A percentile compares a stretch with the other conserved stretches of the same genome.
These are phyloP conservation scores for Populus davidiana DNA, from an alignment of 345 rosid genomes.

Conservation along the genomic window DNA sequence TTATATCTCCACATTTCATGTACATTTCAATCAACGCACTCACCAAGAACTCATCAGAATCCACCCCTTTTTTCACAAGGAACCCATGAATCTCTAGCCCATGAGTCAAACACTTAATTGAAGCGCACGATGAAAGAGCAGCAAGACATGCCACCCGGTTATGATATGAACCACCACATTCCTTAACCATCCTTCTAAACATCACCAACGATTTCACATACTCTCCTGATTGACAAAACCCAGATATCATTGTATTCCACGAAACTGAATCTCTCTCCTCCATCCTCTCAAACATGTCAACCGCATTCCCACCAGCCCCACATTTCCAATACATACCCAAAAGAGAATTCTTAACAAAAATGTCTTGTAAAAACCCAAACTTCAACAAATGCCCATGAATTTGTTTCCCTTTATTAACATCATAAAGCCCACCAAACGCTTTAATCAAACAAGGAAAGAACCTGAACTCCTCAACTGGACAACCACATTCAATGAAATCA, in stretches of 20 bases:
- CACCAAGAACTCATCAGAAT: slow-evolving; percentile 34
- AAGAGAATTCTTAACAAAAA: slow-evolving; percentile 33
- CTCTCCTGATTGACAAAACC: slow-evolving; percentile 27
- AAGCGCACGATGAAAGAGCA: slow-evolving; percentile 39
- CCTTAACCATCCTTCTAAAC: slow-evolving; percentile 30
- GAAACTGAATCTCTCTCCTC: slow-evolving; percentile 33
- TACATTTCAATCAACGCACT: slow-evolving; percentile 42
- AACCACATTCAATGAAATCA: slow-evolving; percentile 34
- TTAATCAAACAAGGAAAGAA: slow-evolving; percentile 45
- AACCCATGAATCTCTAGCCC: slow-evolving; percentile 45
- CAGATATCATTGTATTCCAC: slow-evolving; percentile 46
- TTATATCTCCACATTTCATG: slow-evolving; percentile 42
- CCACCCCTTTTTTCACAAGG: slow-evolving; percentile 29
- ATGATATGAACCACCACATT: slow-evolving; percentile 12
- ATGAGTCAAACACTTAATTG: slow-evolving; percentile 19
- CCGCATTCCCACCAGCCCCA: slow-evolving; percentile 22
- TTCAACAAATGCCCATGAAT: slow-evolving; percentile 44
- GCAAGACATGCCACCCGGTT: slow-evolving; percentile 34
- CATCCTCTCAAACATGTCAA: slow-evolving; percentile 40
- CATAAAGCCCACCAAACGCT: slow-evolving; percentile 34
- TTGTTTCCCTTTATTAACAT: slow-evolving; percentile 23
- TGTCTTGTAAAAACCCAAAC: slow-evolving; percentile 31
- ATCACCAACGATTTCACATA: slow-evolving; percentile 21
- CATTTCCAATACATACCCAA: slow-evolving; percentile 34
- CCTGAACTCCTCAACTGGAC: slow-evolving; percentile 24